Percentiles rank a stretch among this genome's conserved stretches.
Conservation (phyloP, 805 yeast genomes). For the Diddensiella santjacobensis region DNA sequence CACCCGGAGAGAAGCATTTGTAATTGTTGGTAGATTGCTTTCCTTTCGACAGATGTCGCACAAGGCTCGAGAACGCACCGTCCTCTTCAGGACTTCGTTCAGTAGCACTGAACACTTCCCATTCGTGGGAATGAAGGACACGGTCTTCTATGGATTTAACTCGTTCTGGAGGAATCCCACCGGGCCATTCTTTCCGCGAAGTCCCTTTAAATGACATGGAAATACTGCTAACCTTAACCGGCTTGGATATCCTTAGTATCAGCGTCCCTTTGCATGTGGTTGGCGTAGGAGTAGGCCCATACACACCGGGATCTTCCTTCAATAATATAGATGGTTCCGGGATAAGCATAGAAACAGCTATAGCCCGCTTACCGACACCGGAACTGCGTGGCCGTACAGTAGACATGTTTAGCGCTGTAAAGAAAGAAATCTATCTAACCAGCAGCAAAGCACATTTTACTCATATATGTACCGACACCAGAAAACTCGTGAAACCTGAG, state of each 20-base stretch:
- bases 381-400: too few species aligned
- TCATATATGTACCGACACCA: too few species aligned
- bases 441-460: too few species aligned
- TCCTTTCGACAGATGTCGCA: not conserved
- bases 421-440: too few species aligned
- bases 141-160: not conserved
- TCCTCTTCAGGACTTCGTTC: not conserved
- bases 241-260: not conserved
- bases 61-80: not conserved
- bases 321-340: not conserved
- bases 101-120: not conserved
- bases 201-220: not conserved
- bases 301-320: not conserved
- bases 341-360: not conserved
- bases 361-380: too few species aligned
- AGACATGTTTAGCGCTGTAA: too few species aligned
- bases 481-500: too few species aligned
- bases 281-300: not conserved
- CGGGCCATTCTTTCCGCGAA: not conserved
- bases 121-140: not conserved
- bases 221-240: not conserved
- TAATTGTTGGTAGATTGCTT: not conserved
- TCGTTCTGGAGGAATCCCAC: not conserved
- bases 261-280: not conserved
- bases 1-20: not conserved